Evolutionary conservation across 2,329 filamentous ascomycete genomes (phyloP).

Genomic region (Colletotrichum caudatum): DNA sequence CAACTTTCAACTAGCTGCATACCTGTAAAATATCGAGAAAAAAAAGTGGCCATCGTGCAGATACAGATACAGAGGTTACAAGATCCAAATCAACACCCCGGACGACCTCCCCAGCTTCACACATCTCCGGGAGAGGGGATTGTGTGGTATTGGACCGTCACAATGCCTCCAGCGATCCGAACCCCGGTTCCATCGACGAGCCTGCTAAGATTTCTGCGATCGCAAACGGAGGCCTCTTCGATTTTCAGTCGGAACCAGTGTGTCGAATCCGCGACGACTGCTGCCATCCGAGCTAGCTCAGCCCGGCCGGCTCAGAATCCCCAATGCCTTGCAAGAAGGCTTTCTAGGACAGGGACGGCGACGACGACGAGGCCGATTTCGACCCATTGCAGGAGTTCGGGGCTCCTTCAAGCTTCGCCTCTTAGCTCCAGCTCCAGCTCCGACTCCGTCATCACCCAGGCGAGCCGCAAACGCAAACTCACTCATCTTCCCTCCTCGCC

Average conservation of each 20-base stretch:
- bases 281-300: constrained; percentile 10
- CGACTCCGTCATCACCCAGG: constrained; percentile 39
- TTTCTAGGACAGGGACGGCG: constrained; percentile 43
- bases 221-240: constrained; percentile 72
- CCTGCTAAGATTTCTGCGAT: constrained; percentile 79
- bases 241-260: constrained; percentile 60
- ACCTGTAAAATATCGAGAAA: constrained; percentile 16
- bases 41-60: constrained; percentile 30
- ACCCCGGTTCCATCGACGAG: constrained; percentile 63
- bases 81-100: not conserved
- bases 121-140: not conserved
- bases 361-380: constrained; percentile 42
- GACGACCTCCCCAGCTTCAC: constrained; percentile 2
- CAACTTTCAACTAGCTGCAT: constrained; percentile 24
- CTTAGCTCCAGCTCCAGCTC: constrained; percentile 46
- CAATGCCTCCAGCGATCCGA: constrained; percentile 55
- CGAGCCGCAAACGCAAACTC: constrained; percentile 22
- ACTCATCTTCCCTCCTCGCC: not conserved
- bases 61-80: not conserved
- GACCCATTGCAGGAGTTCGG: constrained; percentile 36
- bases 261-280: constrained; percentile 20
- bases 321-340: constrained; percentile 24
- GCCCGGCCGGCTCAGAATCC: constrained; percentile 21
- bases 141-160: constrained; percentile 39
- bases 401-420: constrained; percentile 48